Percentiles rank a stretch among this genome's conserved stretches.
phyloP scores from a whole-genome alignment of 805 yeast genomes.

The Blastobotrys muscicola region DNA sequence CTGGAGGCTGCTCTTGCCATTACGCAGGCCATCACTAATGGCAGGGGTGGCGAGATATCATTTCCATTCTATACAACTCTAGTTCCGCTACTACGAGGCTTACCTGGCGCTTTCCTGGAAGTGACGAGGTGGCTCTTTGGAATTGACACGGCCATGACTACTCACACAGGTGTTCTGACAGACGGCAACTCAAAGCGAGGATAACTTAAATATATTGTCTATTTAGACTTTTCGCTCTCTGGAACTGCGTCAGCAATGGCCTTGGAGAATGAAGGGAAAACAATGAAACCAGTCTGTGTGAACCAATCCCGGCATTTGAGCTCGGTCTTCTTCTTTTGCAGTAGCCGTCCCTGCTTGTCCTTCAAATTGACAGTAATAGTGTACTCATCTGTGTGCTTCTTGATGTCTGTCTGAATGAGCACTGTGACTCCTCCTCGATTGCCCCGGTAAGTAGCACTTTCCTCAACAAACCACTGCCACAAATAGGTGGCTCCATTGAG shows the following conservation, averaged over 20 bases:
- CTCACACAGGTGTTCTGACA: no score
- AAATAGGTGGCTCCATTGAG: slow-evolving; percentile 16
- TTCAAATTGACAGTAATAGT: slow-evolving; percentile 9
- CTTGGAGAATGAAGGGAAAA: no score
- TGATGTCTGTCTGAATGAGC: slow-evolving; percentile 5
- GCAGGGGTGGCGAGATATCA: slow-evolving; percentile 25
- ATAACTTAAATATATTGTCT: no score
- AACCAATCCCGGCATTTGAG: slow-evolving; percentile 18
- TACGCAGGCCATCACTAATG: slow-evolving; percentile 45
- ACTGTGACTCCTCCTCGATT: slow-evolving; percentile 7
- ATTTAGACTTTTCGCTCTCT: no score
- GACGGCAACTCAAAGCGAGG: no score
- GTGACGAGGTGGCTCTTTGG: slow-evolving; percentile 7
- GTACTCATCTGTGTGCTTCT: slow-evolving; percentile 15
- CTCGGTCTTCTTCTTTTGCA: not conserved
- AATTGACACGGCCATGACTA: slow-evolving; percentile 9
- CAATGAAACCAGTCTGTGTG: slow-evolving; percentile 13
- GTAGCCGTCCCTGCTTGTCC: slow-evolving; percentile 8
- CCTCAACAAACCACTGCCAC: slow-evolving; percentile 22
- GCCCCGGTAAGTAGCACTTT: slow-evolving; percentile 23
- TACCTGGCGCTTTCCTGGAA: slow-evolving; percentile 11
- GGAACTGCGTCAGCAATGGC: no score
- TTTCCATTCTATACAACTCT: slow-evolving; percentile 14
- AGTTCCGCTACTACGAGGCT: slow-evolving; percentile 7
- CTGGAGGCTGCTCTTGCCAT: slow-evolving; percentile 53